Evolutionary conservation across 495 filamentous ascomycete species (phyloP), one percentile per base, ranked within the genome.

Genomic region (Thermochaetoides thermophila): DNA sequence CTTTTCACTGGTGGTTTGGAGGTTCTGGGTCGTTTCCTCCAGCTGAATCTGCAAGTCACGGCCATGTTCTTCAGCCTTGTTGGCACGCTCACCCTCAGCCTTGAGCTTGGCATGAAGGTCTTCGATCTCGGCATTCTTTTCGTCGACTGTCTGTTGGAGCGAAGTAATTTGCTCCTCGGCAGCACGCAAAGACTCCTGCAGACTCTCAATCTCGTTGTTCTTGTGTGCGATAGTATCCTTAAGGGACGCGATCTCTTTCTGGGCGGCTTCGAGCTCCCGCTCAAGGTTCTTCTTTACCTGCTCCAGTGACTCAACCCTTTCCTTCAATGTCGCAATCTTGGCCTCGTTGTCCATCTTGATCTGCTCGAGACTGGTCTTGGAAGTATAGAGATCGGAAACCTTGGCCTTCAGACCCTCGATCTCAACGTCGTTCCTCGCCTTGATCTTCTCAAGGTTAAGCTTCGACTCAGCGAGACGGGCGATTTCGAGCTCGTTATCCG

Each of bases 91-190:
- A 3, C 24, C 34, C 37, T 54, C 50, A 18, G 38, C 31, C 8
- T 25, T 47, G 29, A 54, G 45, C 32, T 49, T 44, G 27, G 15
- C 25, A 25, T 45, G 48, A 2, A 54, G 45, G 17, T 45, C 35
- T 25, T 53, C 52, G 12, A 48, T 42, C 41, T 49, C 38, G 16
- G 10, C 36, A 30, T 36, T 49, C 36, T 46, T 44, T n/a, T 55
- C 52, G n/a, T 48, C 46, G 0, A 53, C 30, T 0, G 48, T 52
- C 26, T 49, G 45, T 20, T 52, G 46, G 7, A 55, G 47, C 4
- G 42, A 46, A 7, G 30, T 22, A 9, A 50, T 48, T 22, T 50
- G 38, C 15, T 52, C 51, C 35, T 55, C 51, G 17, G 49, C 42
- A 0, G 38, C 37, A 19, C 43, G 43, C 18, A 55, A 37, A 7